Base-by-base conservation (phyloP, 305 asterid species). In the Fraxinus baroniana region DNA sequence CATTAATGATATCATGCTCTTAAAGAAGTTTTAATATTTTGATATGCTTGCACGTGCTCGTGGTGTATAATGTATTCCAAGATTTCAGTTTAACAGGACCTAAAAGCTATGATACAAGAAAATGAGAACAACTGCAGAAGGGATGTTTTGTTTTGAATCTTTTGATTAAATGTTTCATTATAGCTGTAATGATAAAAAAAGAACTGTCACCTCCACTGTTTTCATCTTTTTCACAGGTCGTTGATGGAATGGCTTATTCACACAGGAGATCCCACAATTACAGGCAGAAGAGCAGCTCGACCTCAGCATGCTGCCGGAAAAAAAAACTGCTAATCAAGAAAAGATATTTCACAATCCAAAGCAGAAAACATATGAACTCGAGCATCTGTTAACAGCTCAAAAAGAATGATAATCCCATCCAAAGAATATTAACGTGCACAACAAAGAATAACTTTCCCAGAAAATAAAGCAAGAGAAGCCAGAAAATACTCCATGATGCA, bases 241-340 rank as follows among this genome's bases (percentile, higher is more conserved):
- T 85, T 91, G 97, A 73, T 96, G 98, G 88, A 96, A 94, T 74
- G 99, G 97, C 88, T 92, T 96, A 87, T 96, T 96, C 82, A 92
- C 82, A 86, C 98, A 96, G 46, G 96, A 86, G 88, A 83, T 84
- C 87, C 97, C 98, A 89, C 99, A 94, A 86, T 93, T 89, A 89
- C 99, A 96, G 77, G 88, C 91, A 30, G 95, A 90, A 73, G 98
- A 91, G 89, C 99, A 96, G 91, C 97, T 89, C 77, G 98, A 93
- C 93, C 87, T 88, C 81, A 96, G 90, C 93, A 93, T 86, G 83
- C 98, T 96, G 91, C 49, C 10, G 3, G 2, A 55, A 90, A 77
- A 79, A 90, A 77, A 79, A 82, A 76, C 41, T 17, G 85, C 52
- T 35, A 75, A 78, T 83, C 79, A 85, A 76, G 46, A 24, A 55